Evolutionary conservation across 2,329 filamentous ascomycete species (phyloP).

Genomic region (Alternaria rosae): DNA sequence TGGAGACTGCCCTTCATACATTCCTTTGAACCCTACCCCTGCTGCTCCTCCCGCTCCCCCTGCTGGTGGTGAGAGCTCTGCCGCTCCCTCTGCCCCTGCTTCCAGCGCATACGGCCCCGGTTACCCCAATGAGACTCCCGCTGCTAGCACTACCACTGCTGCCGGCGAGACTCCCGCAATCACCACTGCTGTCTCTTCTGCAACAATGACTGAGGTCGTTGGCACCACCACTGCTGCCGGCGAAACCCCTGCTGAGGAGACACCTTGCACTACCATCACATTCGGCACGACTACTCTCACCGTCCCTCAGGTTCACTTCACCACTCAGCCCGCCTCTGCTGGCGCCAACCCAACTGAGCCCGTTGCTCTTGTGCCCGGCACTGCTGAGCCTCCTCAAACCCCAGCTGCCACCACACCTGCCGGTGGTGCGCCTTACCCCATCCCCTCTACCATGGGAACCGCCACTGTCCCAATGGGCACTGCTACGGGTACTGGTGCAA

Average conservation of each 20-base stretch:
- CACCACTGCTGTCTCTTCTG: neutral
- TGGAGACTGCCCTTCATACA: conserved; percentile 73
- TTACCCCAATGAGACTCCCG: conserved; percentile 6
- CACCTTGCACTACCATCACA: conserved; percentile 51
- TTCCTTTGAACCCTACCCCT: conserved; percentile 49
- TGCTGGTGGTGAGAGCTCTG: conserved; percentile 7
- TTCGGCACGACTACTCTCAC: conserved; percentile 54
- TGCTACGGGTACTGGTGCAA: conserved; percentile 35
- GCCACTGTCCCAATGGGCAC: conserved; percentile 18
- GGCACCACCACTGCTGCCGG: conserved; percentile 8
- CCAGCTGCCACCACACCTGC: conserved; percentile 32
- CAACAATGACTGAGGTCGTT: neutral
- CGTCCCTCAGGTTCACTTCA: conserved; percentile 57
- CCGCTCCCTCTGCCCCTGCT: conserved; percentile 7
- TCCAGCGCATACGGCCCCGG: conserved; percentile 6
- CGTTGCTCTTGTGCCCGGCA: conserved; percentile 48
- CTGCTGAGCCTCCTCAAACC: conserved; percentile 36
- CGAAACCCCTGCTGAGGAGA: conserved; percentile 5
- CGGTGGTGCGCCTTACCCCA: conserved; percentile 30
- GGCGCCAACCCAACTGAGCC: conserved; percentile 39
- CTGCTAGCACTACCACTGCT: conserved; percentile 10
- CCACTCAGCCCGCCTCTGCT: conserved; percentile 44
- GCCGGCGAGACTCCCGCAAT: conserved; percentile 10
- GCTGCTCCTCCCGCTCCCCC: conserved; percentile 14
- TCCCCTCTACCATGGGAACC: conserved; percentile 34